Conservation (phyloP, 2,329 filamentous ascomycete genomes). For the Magnaporthiopsis rhizophila region DNA sequence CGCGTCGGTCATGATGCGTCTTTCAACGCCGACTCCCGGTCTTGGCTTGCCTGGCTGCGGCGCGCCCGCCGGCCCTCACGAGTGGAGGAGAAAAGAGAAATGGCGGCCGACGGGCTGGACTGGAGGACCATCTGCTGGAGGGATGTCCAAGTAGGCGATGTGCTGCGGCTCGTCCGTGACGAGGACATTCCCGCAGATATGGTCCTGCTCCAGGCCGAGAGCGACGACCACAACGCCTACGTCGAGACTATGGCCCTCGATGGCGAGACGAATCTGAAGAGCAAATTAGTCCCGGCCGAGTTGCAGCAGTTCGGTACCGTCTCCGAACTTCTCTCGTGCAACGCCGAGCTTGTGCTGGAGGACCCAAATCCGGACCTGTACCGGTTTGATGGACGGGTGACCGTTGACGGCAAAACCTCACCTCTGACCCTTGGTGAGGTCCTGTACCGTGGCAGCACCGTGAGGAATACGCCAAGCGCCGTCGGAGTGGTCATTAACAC, state of each 20-base stretch:
- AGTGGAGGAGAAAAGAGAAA: slow-evolving; percentile 47
- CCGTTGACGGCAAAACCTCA: slow-evolving; percentile 44
- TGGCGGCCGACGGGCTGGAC: slow-evolving; percentile 28
- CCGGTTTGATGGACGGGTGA: slow-evolving; percentile 64
- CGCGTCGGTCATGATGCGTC: neutral
- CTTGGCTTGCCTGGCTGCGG: neutral
- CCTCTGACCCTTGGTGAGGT: slow-evolving; percentile 77
- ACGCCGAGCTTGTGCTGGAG: slow-evolving; percentile 61
- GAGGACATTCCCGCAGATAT: slow-evolving; percentile 79
- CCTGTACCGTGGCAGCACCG: slow-evolving; percentile 74
- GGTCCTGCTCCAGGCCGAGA: slow-evolving; percentile 67
- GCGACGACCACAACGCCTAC: slow-evolving; percentile 72
- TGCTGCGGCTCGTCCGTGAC: slow-evolving; percentile 51
- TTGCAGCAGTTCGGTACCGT: slow-evolving; percentile 50
- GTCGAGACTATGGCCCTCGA: slow-evolving; percentile 80
- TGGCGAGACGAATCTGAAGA: slow-evolving; percentile 76
- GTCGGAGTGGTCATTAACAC: slow-evolving; percentile 80
- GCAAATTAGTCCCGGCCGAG: slow-evolving; percentile 55
- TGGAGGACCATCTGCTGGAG: slow-evolving; percentile 43
- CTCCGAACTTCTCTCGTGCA: slow-evolving; percentile 42
- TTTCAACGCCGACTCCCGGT: neutral
- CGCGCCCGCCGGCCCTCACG: slow-evolving; percentile 40
- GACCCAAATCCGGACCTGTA: slow-evolving; percentile 73
- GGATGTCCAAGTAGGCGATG: slow-evolving; percentile 40
- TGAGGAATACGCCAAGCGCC: slow-evolving; percentile 70